Base-by-base conservation (phyloP, 108 stramenopile genomes). In the Cyclotella choctawhatcheeana region DNA sequence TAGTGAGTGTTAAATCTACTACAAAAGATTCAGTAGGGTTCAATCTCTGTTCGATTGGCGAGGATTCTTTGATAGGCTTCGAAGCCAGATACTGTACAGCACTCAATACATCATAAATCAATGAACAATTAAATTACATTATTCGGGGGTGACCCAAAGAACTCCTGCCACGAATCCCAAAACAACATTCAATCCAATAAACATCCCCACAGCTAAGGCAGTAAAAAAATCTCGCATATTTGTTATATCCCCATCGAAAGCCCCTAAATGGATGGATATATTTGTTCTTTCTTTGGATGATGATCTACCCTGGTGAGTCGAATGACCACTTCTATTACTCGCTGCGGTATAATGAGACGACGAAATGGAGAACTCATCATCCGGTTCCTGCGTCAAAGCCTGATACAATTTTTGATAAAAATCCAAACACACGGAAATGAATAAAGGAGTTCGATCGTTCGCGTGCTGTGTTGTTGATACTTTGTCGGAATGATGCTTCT, bases 151-250 rank as follows among this genome's bases (percentile, higher is more conserved):
- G 3, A 83, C 81, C 48, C 77, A 81, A 17, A 92, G 51, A 31
- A 92, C 83, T 1, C 90, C 91, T 5, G 74, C 60, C 21, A 89
- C 25, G 81, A 92, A 92, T 12, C 91, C 91, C 25, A 84, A 10
- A 3, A 92, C 78, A 33, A 88, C 84, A 52, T 77, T 67, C 20
- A 78, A 12, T 4, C 88, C 88, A 26, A 92, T 85, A 47, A 85
- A 63, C 64, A 87, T 74, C 3, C 89, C 87, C 40, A 86, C 87
- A 10, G 47, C 50, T 8, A 90, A 58, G 12, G 89, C 87, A 20
- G 82, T 48, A 0, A 76, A 30, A 47, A 90, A 82, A 51, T 88
- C 89, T n/a, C 64, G 51, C 7, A 53, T 30, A 22, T 72, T 82
- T 17, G 62, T 31, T 20, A 88, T 82, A 37, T 88, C 87, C 17